Evolutionary conservation across 78 protist species (phyloP).

Genomic region (Dictyostelium purpureum): DNA sequence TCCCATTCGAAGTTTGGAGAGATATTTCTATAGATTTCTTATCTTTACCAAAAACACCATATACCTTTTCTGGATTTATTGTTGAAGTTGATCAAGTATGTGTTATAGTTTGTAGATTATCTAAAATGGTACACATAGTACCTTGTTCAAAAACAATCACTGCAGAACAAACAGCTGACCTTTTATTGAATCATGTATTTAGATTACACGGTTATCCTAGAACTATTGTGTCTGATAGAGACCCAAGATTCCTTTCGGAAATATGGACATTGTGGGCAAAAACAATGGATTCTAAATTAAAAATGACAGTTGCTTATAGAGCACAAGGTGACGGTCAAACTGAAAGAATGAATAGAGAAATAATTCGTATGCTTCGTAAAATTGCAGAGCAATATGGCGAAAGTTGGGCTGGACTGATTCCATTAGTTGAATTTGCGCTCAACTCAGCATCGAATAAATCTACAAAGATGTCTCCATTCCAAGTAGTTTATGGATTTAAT

Average conservation of each 20-base stretch:
- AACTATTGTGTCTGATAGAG: constrained; percentile 26
- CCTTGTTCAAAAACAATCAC: neutral
- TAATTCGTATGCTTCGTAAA: neutral
- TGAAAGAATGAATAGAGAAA: constrained; percentile 3
- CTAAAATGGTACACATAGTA: neutral
- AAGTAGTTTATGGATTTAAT: neutral
- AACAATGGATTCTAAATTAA: neutral
- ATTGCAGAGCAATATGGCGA: neutral
- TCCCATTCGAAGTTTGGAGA: neutral
- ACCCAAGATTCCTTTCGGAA: constrained; percentile 6
- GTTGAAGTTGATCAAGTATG: neutral
- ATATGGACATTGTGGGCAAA: neutral
- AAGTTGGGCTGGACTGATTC: neutral
- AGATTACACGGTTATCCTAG: constrained; percentile 1
- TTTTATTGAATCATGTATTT: neutral
- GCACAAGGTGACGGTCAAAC: constrained; percentile 25
- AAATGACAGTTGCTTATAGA: neutral
- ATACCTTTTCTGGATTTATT: neutral
- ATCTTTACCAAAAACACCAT: neutral
- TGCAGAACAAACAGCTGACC: neutral
- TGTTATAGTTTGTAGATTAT: neutral
- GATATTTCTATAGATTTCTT: neutral
- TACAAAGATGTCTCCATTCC: neutral
- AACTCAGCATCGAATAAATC: neutral
- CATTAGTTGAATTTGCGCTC: neutral